phyloP scores from a whole-genome alignment of 768 basidiomycete genomes.

The Mrakia gelida region DNA sequence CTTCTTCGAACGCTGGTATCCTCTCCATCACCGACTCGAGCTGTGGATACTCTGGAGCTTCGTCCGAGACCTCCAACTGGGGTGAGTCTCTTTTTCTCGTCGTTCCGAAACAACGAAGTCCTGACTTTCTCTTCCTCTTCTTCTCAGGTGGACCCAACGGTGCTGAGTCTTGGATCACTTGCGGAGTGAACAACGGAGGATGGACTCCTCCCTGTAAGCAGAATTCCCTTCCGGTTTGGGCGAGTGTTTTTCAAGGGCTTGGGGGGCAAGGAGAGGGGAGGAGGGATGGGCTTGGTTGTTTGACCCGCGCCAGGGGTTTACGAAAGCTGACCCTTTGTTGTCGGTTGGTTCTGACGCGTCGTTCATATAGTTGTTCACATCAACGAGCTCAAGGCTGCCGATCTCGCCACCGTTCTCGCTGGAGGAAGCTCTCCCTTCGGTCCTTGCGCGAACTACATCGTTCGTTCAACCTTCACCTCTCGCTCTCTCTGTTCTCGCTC shows the following conservation, averaged over 20 bases:
- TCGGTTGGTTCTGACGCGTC: background rate
- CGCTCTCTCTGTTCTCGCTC: background rate
- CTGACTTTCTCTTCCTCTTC: no score
- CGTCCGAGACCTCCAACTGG: background rate
- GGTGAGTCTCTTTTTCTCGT: no score
- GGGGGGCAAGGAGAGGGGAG: background rate
- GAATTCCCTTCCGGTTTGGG: background rate
- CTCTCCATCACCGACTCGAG: slow-evolving; percentile 22
- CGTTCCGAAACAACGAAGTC: no score
- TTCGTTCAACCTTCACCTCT: background rate
- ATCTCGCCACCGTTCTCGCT: slow-evolving; percentile 26
- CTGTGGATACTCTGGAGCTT: slow-evolving; percentile 26
- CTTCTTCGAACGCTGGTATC: background rate
- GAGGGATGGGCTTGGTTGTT: background rate
- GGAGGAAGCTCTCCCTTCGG: slow-evolving; percentile 35
- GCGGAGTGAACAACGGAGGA: slow-evolving; percentile 28
- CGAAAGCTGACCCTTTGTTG: no score
- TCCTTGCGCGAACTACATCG: slow-evolving; percentile 41
- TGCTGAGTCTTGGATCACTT: slow-evolving; percentile 23
- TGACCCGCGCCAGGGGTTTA: background rate
- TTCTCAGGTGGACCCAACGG: slow-evolving; percentile 20
- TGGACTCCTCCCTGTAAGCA: slow-evolving; percentile 31
- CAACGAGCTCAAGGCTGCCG: slow-evolving; percentile 29
- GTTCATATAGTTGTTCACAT: slow-evolving; percentile 17
- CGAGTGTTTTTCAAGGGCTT: background rate